Base-by-base conservation (phyloP, 2,329 filamentous ascomycete species). In the Shiraia sp. region DNA sequence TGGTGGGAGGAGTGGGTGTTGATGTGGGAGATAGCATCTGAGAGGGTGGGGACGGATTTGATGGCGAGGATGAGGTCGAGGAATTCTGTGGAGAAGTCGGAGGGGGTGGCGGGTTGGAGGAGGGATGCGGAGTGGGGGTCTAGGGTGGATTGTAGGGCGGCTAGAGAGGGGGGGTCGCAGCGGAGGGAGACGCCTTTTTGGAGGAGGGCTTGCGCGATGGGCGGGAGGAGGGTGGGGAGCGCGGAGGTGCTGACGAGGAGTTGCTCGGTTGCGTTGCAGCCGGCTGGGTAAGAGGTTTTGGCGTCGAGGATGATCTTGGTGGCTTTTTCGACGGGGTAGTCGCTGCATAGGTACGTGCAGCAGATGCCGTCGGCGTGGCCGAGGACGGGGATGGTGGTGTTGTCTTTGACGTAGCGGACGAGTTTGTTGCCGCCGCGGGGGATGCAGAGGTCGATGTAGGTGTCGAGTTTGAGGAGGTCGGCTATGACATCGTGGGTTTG, bases 301-400 rank as follows among this genome's bases (percentile, higher is more conserved):
- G 92, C 87, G 72, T 99, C 93, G 40, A 96, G 77, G 33, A 97
- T 76, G 40, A 96, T 86, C 48, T 82, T 82, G 14, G 81, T 79
- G 10, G 90, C 88, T 72, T 88, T 85, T 30, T 79, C 73, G 27
- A 77, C 71, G 57, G 95, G 86, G 33, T 88, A 91, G 43, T 90
- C 88, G 9, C 78, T 76, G 59, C 93, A 87, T 36, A 99, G 78
- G 70, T 93, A 99, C 49, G 90, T 83, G 49, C 84, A 81, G 74
- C 93, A 99, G 43, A 97, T 79, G 25, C 93, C 93, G 67, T 99
- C 93, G 16, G 93, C 93, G 67, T 99, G 93, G 49, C 93, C 93
- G 16, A 99, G 82, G 1, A 99, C 93, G 2, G 93, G 93, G 57
- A 99, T 97, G 64, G 89, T 89, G 37, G 93, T 96, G 51, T 87